phyloP scores from a whole-genome alignment of 495 filamentous ascomycete species.

The Penicillium ochrochloron region DNA sequence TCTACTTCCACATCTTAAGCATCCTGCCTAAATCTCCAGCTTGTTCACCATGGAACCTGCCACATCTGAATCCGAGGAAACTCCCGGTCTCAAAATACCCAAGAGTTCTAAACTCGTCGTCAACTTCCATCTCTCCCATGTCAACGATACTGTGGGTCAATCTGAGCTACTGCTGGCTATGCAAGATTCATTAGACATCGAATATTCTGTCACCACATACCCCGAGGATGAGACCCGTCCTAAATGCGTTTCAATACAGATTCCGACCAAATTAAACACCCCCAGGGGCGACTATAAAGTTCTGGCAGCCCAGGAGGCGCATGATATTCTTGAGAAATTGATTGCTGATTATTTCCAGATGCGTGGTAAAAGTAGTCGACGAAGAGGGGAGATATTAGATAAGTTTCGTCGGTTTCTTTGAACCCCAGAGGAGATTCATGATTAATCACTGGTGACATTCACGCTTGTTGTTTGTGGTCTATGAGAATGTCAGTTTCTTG shows the following conservation, averaged over 20 bases:
- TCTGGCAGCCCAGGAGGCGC: neutral
- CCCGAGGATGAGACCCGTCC: neutral
- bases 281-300: neutral
- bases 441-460: neutral
- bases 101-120: neutral
- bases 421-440: neutral
- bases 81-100: neutral
- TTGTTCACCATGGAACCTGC: neutral
- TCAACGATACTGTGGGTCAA: neutral
- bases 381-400: neutral
- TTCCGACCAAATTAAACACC: neutral
- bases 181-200: neutral
- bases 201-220: neutral
- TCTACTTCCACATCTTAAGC: neutral
- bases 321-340: neutral
- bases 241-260: neutral
- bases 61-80: neutral
- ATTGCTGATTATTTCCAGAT: conserved; percentile 1
- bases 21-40: neutral
- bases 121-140: neutral
- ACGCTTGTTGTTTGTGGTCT: neutral
- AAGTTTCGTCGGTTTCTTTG: neutral
- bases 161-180: neutral
- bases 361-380: neutral
- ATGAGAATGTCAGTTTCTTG: neutral